Evolutionary conservation across 495 filamentous ascomycete species (phyloP).

Genomic region (Aspergillus carlsbadensis): DNA sequence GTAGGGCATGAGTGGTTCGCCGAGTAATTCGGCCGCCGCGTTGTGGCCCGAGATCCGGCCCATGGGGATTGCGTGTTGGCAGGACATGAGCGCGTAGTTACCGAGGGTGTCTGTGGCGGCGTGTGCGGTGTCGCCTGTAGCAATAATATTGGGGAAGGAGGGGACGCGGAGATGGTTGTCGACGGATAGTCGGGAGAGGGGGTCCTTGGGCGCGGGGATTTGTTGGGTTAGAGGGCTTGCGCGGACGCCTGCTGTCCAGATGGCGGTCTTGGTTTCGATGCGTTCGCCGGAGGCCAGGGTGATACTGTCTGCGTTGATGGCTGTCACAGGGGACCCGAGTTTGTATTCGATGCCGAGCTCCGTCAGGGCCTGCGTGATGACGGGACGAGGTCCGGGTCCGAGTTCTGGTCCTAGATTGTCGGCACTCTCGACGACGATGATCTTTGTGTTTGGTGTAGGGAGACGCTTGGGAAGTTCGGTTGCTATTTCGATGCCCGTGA

Average conservation of each 20-base stretch:
- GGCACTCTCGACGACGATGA: constrained; percentile 20
- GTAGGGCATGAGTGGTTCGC: constrained; percentile 14
- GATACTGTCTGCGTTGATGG: constrained; percentile 14
- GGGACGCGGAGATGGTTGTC: too few species aligned
- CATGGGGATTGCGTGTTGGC: too few species aligned
- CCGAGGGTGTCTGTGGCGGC: too few species aligned
- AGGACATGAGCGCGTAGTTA: too few species aligned
- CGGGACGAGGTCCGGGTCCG: constrained; percentile 17
- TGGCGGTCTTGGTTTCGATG: constrained; percentile 21
- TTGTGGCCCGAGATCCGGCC: too few species aligned
- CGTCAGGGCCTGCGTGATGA: constrained; percentile 19
- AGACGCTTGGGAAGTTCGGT: constrained; percentile 22
- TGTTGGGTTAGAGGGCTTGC: constrained; percentile 23
- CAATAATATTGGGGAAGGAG: too few species aligned
- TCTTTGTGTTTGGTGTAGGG: constrained; percentile 3
- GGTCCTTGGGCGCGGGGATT: constrained; percentile 18
- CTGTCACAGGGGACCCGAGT: constrained; percentile 16
- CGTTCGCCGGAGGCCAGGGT: constrained; percentile 20
- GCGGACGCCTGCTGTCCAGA: constrained; percentile 23
- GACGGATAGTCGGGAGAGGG: background rate
- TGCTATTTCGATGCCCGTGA: constrained; percentile 26
- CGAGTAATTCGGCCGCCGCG: constrained; percentile 14
- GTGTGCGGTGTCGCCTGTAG: too few species aligned
- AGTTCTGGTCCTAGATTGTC: constrained; percentile 18
- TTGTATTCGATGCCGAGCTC: constrained; percentile 17